Evolutionary conservation across 2,329 filamentous ascomycete genomes (phyloP), one percentile per base, ranked within the genome.

Genomic region (Exophiala mesophila): DNA sequence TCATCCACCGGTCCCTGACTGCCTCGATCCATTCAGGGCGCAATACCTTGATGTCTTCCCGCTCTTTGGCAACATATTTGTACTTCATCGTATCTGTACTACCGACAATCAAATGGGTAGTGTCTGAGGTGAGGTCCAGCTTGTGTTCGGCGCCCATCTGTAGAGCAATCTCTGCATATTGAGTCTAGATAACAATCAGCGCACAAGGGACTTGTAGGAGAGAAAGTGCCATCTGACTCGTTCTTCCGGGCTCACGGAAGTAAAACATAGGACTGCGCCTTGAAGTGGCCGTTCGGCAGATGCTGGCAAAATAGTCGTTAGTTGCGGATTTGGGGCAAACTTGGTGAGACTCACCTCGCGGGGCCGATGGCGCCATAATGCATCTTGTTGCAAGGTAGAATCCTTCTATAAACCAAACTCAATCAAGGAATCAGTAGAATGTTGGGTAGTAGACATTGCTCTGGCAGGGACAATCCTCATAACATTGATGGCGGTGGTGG

Each of bases 101-200:
- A 62, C 89, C 92, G 49, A 95, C 87, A 50, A 98, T 77, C 34
- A 98, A 80, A 68, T 98, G 92, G 4, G 92, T 97, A 35, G 94
- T 88, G 63, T 96, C 88, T 43, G 85, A 86, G n/a, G 89, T 97
- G 32, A 98, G 78, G 63, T 98, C 89, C 63, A 88, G 84, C 57
- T 85, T 88, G 72, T 94, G 85, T 47, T 77, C 66, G 37, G 89
- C 92, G 52, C 92, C 92, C 72, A 98, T 88, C 60, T 95, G 80
- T 50, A 72, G 66, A 13, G 85, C 85, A 41, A 66, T 58, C 31
- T 63, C 57, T 18, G 63, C 62, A 38, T 71, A 54, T 41, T 66
- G 60, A 26, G 63, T 64, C 67, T 71, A 38, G 33, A 36, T 5
- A 9, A 7, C 18, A 13, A 20, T 47, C 13, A 42, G 34, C n/a